Base-by-base conservation (phyloP, 768 basidiomycete species). In the Tulasnella sp. region DNA sequence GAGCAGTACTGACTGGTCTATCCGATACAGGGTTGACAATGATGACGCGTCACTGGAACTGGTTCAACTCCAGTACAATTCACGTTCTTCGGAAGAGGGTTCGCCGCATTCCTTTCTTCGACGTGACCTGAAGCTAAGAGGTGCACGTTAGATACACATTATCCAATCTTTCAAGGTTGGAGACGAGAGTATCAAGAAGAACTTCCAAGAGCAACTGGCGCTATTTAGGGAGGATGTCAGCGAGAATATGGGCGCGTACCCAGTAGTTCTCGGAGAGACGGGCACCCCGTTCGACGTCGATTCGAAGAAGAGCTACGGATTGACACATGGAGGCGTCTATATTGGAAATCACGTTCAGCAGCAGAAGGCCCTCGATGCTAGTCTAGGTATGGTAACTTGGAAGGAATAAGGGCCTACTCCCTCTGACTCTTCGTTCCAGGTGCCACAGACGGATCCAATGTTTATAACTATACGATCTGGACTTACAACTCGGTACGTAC, bases 201-300 rank as follows among this genome's bases (percentile, higher is more conserved):
- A 91, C 34, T 84, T 99, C 1, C 93, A 93, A 82, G 91, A 93
- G 80, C 97, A 99, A 85, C 89, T 99, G n/a, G 92, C 89, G 22
- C 89, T 94, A 74, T 87, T 98, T 75, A 92, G 93, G 83, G 88
- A 87, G 28, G 97, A 99, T 83, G 90, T 92, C 0, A 85, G 86
- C 44, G 91, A 92, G 75, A 88, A 94, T 24, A 82, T 88, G 46
- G 87, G 88, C 18, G 81, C 86, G n/a, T 98, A 93, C 83, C 97
- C 97, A 0, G 97, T 94, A 0, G 88, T 99, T 82, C 93, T 99
- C 42, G 97, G 97, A 14, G 97, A 99, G 87, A 97, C 98, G 74
- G 97, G 97, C 20, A 94, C 92, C 1, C 97, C 97, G 2, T 96
- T 93, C 84, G 97, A 99, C 85, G 93, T 99, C 93, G 97, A 99